Evolutionary conservation across 2,329 filamentous ascomycete species (phyloP), one percentile per base, ranked within the genome.

Genomic region (Fusarium mundagurra): DNA sequence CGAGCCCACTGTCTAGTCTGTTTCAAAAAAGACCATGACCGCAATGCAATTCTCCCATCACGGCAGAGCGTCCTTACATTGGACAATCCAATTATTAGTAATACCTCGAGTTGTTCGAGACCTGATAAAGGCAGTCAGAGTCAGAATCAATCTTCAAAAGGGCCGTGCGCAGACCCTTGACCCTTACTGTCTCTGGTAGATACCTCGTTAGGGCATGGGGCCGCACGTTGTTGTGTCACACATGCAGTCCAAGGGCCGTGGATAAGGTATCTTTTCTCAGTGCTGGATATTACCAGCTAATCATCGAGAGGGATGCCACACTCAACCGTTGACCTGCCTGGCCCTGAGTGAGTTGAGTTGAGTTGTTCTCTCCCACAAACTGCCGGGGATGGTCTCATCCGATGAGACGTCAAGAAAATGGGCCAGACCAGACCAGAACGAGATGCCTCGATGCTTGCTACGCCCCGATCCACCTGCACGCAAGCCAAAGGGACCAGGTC

Each of bases 161-260:
- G 64, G 53, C 74, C 74, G 74, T 78, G 76, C 76, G 69, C 64
- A 41, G 65, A 54, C 53, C 67, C 71, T 69, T 70, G 68, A 66
- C 61, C 53, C 54, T 64, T 53, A 78, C 76, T 78, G 74, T 77
- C 59, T 65, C 60, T 63, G 45, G 61, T 53, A 67, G 61, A 64
- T 75, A 69, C 71, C 73, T 76, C 67, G 67, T 75, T 77, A 70
- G 76, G 74, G 71, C 67, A 76, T 77, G 74, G 69, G 75, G 73
- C 76, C 74, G 76, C 67, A 75, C 61, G 65, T 73, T 67, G 53
- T 70, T 75, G 73, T 75, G 74, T 78, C 73, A 77, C 76, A 73
- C 65, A 72, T 47, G 39, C 57, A 64, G 48, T 60, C n/a, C 53
- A 61, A 53, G 31, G 59, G 20, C 45, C 41, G 44, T 65, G 59